Evolutionary conservation across 1,284 basidiomycete genomes (phyloP), one percentile per base, ranked within the genome.

Genomic region (Mrakiaceae sp.): DNA sequence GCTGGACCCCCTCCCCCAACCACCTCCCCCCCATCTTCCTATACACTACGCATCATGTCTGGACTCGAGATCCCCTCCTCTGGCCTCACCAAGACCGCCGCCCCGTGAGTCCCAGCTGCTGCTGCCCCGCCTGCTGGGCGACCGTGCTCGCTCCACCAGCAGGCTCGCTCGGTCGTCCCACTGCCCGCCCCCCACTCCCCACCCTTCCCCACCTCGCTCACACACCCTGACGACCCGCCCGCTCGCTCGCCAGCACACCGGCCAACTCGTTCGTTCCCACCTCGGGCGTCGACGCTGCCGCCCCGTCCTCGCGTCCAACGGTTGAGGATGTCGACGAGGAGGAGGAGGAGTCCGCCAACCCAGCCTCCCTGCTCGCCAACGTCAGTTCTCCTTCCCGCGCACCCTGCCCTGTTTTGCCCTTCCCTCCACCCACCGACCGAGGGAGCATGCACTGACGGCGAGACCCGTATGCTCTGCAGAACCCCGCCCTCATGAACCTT

Each of bases 281-380:
- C 39, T 51, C 50, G 16, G 49, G 53, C 14, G 39, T 67, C 51
- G 71, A 74, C 67, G 64, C 69, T 55, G 72, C 76, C 66, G 87
- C 87, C 4, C 87, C 87, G 67, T 86, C 85, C 55, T 85, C 82
- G 8, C 82, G 86, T 61, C 85, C 86, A 62, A 82, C 84, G 71
- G 86, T 87, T 71, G 77, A 81, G 68, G 86, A 87, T 72, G 83
- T 83, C 70, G 81, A 80, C 66, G 85, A 86, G 70, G 80, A 78
- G 54, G 74, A 73, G 51, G 74, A 75, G 63, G 73, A 72, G 43
- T 81, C 79, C 60, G 74, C 76, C 65, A 77, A 76, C 72, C 74
- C 76, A 16, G 76, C 76, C 43, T 73, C 72, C 63, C 64, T 77
- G 60, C 71, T 77, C 51, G 76, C 76, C 57, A 69, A 72, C 68